These are phyloP conservation scores for Blakeslea trispora DNA, from an alignment of 371 early-diverging fungal species.

Conservation along the genomic window DNA sequence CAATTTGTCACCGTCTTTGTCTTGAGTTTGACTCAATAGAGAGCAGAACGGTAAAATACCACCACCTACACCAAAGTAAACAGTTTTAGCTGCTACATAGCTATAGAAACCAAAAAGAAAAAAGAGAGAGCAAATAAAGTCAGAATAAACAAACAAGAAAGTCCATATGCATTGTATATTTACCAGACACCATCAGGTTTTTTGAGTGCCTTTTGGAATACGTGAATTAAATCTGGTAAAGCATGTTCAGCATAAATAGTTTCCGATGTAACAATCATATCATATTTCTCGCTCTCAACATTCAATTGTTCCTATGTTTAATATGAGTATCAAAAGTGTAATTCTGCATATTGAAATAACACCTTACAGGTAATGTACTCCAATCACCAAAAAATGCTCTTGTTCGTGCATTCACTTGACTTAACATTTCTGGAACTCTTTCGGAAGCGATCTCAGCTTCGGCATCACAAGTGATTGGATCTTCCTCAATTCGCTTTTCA, in stretches of 20 bases:
- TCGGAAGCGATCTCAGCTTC: constrained; percentile 54
- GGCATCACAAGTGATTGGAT: constrained; percentile 45
- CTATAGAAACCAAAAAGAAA: constrained; percentile 30
- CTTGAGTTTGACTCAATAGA: constrained; percentile 38
- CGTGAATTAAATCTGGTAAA: constrained; percentile 57
- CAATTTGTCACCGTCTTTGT: constrained; percentile 59
- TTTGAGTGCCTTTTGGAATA: constrained; percentile 66
- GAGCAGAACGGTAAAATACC: constrained; percentile 72
- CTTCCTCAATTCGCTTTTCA: constrained; percentile 47
- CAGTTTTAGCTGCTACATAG: constrained; percentile 89
- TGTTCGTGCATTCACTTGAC: constrained; percentile 45
- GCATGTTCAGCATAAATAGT: constrained; percentile 85
- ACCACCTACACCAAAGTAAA: constrained; percentile 91
- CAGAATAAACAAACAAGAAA: no score
- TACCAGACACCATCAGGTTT: constrained; percentile 72
- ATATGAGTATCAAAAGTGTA: not conserved
- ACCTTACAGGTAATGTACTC: constrained; percentile 53
- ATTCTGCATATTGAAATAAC: not conserved
- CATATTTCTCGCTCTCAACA: constrained; percentile 63
- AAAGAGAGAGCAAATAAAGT: constrained; percentile 3
- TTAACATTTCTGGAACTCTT: constrained; percentile 40
- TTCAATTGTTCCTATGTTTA: constrained; percentile 26
- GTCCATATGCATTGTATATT: constrained; percentile 23
- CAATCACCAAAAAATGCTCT: constrained; percentile 75
- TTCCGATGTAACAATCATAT: constrained; percentile 91